Evolutionary conservation across 2,329 filamentous ascomycete species (phyloP).

Genomic region (Elsinoe arachidis): DNA sequence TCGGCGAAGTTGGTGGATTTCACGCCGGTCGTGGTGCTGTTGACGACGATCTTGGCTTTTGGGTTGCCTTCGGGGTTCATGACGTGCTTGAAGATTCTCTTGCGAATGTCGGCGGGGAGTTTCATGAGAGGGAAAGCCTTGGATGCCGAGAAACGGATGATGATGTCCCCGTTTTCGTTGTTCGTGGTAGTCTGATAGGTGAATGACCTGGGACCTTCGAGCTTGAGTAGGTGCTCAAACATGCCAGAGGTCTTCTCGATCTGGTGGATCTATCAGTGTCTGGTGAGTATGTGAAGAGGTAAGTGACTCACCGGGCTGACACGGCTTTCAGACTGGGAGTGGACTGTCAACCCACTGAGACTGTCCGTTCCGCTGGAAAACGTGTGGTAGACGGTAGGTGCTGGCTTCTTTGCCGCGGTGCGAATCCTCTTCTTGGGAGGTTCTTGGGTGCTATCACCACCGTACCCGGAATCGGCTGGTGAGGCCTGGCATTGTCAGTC

Average conservation of each 20-base stretch:
- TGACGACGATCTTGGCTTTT: slow-evolving; percentile 24
- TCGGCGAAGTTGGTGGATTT: slow-evolving; percentile 27
- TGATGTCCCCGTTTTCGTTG: slow-evolving; percentile 25
- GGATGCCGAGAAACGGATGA: slow-evolving; percentile 29
- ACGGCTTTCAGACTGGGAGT: background rate
- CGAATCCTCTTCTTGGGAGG: background rate
- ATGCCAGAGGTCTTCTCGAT: slow-evolving; percentile 17
- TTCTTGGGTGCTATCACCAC: background rate
- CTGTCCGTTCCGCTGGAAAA: background rate
- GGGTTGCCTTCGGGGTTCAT: slow-evolving; percentile 23
- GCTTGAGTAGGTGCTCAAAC: slow-evolving; percentile 24
- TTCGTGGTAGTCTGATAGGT: slow-evolving; percentile 27
- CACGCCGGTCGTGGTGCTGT: slow-evolving; percentile 22
- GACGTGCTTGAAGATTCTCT: slow-evolving; percentile 24
- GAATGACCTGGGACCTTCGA: slow-evolving; percentile 27
- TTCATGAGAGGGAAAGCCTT: slow-evolving; percentile 27
- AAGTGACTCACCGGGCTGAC: background rate
- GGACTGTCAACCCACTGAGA: background rate
- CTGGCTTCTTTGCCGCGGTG: background rate
- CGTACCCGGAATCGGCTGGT: background rate
- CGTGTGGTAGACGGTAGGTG: background rate
- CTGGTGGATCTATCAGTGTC: background rate
- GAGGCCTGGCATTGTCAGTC: background rate
- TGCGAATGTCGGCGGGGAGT: slow-evolving; percentile 23
- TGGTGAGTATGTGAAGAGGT: background rate